Conservation (phyloP, 1,139 yeast genomes). For the Kodamaea suecica region DNA sequence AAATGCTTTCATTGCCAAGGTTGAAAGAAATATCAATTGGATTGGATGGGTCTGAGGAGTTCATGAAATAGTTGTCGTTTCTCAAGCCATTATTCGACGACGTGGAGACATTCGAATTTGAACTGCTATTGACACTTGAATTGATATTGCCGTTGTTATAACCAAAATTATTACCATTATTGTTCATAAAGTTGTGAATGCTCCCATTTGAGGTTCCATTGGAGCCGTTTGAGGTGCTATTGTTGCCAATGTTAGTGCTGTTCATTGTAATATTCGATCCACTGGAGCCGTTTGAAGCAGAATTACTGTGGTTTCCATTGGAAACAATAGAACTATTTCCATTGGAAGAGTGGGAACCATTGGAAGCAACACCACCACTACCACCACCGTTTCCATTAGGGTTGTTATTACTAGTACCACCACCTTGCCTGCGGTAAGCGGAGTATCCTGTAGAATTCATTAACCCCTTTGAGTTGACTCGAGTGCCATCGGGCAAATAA, state of each 20-base stretch:
- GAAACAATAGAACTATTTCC: no score
- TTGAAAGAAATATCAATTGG: slow-evolving; percentile 5
- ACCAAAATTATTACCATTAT: not conserved
- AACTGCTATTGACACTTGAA: not conserved
- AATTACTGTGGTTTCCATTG: no score
- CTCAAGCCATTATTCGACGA: not conserved
- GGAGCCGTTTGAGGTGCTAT: no score
- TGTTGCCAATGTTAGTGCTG: no score
- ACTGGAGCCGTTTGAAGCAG: no score
- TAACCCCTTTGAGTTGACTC: slow-evolving; percentile 54
- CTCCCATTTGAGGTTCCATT: no score
- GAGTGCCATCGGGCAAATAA: slow-evolving; percentile 82
- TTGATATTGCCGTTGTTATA: not conserved
- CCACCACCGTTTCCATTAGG: slow-evolving; percentile 1
- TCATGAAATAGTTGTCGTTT: not conserved
- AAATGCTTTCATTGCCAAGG: not conserved
- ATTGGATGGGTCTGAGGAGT: slow-evolving; percentile 1
- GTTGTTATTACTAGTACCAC: slow-evolving; percentile 2
- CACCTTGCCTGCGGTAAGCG: slow-evolving; percentile 3
- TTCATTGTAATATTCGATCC: no score
- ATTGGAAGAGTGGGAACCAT: not conserved
- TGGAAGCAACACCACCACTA: not conserved
- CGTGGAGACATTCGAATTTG: no score
- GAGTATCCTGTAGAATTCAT: slow-evolving; percentile 4
- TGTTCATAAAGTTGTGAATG: slow-evolving; percentile 4